phyloP scores from a whole-genome alignment of 805 yeast genomes.

The Teunomyces kruisii region DNA sequence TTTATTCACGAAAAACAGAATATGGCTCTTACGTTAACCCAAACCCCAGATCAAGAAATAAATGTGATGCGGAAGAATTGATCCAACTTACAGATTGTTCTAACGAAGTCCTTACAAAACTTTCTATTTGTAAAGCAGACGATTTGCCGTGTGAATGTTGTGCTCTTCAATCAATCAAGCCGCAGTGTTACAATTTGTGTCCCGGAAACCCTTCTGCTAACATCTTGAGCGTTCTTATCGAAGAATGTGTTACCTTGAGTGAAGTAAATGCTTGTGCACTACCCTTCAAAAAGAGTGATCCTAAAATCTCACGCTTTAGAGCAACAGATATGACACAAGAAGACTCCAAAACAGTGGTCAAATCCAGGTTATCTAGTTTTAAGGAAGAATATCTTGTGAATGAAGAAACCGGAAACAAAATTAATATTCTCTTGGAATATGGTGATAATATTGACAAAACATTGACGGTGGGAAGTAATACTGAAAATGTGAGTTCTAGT shows the following conservation, averaged over 20 bases:
- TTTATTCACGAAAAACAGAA: not conserved
- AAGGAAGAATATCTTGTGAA: not conserved
- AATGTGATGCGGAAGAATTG: conserved; percentile 46
- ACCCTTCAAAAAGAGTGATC: conserved; percentile 39
- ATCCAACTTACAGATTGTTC: conserved; percentile 45
- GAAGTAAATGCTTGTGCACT: conserved; percentile 52
- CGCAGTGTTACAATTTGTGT: conserved; percentile 48
- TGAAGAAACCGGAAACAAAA: not conserved
- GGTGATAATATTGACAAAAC: not conserved
- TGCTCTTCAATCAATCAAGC: conserved; percentile 49
- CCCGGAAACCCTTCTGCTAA: conserved; percentile 49
- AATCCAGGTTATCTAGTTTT: not conserved
- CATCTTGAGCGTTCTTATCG: conserved; percentile 43
- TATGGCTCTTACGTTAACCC: conserved; percentile 39
- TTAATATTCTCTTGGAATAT: not conserved
- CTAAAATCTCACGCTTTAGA: not conserved
- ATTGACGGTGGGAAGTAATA: not conserved
- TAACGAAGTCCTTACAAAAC: conserved; percentile 43
- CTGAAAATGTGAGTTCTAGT: not conserved
- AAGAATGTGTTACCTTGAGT: conserved; percentile 46
- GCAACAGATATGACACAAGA: not conserved
- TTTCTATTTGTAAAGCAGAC: conserved; percentile 52
- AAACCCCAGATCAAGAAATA: conserved; percentile 39
- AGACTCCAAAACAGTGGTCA: not conserved
- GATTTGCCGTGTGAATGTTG: conserved; percentile 59